Evolutionary conservation across 345 rosid species (phyloP).

Genomic region (Orychophragmus violaceus): DNA sequence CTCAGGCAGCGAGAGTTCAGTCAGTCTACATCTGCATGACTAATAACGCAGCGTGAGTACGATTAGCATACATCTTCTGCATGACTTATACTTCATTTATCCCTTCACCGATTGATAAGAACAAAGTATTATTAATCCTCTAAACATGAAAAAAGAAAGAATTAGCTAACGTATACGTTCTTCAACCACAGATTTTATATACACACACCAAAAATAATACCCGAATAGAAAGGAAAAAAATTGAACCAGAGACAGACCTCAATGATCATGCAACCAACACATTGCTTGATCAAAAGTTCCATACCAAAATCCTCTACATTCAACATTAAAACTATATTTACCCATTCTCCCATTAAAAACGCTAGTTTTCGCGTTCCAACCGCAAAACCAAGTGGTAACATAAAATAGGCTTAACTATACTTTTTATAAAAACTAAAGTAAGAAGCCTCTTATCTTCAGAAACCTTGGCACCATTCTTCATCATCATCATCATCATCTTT

Average conservation of each 20-base stretch:
- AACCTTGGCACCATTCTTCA: slow-evolving; percentile 8
- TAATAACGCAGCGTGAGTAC: too few species aligned
- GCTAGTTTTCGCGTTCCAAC: slow-evolving; percentile 19
- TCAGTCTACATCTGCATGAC: neutral
- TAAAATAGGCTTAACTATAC: slow-evolving; percentile 27
- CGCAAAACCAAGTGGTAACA: slow-evolving; percentile 20
- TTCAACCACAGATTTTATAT: slow-evolving; percentile 11
- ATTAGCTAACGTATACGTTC: neutral
- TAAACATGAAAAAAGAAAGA: neutral
- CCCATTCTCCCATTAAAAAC: slow-evolving; percentile 22
- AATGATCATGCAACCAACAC: slow-evolving; percentile 21
- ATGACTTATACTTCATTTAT: too few species aligned
- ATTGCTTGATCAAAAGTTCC: slow-evolving; percentile 23
- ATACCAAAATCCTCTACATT: slow-evolving; percentile 17
- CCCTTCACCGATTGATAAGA: neutral
- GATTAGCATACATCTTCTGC: too few species aligned
- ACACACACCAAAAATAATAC: slow-evolving; percentile 16
- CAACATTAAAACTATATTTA: slow-evolving; percentile 18
- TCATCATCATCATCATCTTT: slow-evolving; percentile 14
- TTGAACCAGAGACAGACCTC: too few species aligned
- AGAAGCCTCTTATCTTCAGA: too few species aligned
- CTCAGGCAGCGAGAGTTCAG: neutral
- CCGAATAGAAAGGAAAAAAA: neutral
- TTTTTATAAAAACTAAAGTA: slow-evolving; percentile 26
- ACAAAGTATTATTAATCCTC: neutral